These are phyloP conservation scores for Streptanthus diversifolius DNA, from an alignment of 345 rosid species.

Conservation along the genomic window DNA sequence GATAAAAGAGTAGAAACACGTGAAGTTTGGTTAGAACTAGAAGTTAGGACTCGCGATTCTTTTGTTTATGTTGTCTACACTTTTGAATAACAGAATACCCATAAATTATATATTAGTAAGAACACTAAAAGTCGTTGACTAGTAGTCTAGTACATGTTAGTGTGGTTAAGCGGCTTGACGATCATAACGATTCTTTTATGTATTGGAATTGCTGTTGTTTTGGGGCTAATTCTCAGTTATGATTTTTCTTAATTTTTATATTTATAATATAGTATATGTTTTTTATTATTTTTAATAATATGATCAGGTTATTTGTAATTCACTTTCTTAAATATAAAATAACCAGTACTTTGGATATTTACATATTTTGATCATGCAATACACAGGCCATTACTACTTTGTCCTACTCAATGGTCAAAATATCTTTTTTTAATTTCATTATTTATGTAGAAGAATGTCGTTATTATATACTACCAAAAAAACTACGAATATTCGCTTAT, in stretches of 20 bases:
- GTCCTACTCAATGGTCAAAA: neutral
- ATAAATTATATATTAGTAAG: neutral
- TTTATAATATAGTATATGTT: no score
- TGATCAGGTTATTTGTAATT: neutral
- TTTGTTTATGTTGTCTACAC: neutral
- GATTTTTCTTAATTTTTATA: neutral
- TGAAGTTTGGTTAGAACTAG: neutral
- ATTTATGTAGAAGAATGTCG: neutral
- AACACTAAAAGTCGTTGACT: neutral
- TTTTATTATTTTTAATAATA: neutral
- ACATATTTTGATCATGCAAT: neutral
- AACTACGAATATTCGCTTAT: no score
- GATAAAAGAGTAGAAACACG: constrained; percentile 2
- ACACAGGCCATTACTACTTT: neutral
- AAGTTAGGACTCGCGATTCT: neutral
- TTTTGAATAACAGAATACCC: neutral
- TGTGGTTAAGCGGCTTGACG: neutral
- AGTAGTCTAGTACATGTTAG: neutral
- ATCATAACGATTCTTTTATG: neutral
- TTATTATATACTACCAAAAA: neutral
- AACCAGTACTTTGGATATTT: neutral
- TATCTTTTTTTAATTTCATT: neutral
- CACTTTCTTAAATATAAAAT: neutral
- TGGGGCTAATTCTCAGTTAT: neutral
- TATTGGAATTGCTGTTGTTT: neutral